phyloP scores from a whole-genome alignment of 768 basidiomycete species.

The Termitomyces sp. region DNA sequence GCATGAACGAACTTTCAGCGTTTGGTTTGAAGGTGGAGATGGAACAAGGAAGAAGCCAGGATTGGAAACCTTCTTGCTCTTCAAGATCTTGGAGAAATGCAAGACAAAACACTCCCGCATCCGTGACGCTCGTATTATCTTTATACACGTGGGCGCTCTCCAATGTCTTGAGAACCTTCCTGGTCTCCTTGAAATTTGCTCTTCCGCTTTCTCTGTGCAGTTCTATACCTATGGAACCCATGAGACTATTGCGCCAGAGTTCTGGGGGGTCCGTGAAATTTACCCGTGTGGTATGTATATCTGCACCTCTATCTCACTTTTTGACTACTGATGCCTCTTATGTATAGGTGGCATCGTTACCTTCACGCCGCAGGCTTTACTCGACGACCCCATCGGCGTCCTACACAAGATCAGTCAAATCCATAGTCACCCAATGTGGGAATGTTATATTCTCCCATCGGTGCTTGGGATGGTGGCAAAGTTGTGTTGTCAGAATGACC shows the following conservation, averaged over 20 bases:
- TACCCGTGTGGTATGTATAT: conserved; percentile 61
- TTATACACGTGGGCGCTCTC: conserved; percentile 60
- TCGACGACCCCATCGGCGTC: conserved; percentile 44
- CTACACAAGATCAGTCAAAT: conserved; percentile 44
- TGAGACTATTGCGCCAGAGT: conserved; percentile 36
- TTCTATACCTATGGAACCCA: conserved; percentile 71
- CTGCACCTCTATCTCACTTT: neutral
- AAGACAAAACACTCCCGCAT: conserved; percentile 33
- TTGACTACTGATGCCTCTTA: neutral
- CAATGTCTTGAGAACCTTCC: conserved; percentile 42
- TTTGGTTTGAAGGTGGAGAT: conserved; percentile 39
- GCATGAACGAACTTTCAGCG: conserved; percentile 34
- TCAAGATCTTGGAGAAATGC: conserved; percentile 36
- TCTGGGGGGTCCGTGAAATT: conserved; percentile 63
- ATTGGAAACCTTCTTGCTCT: conserved; percentile 39
- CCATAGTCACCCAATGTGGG: conserved; percentile 60
- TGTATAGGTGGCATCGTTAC: conserved; percentile 66
- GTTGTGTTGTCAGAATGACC: conserved; percentile 31
- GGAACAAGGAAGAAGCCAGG: conserved; percentile 21
- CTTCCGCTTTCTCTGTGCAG: conserved; percentile 37
- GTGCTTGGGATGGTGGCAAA: conserved; percentile 53
- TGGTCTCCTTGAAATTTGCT: conserved; percentile 39
- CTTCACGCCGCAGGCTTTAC: conserved; percentile 57
- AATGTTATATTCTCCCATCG: conserved; percentile 58
- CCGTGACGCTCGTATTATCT: conserved; percentile 42